Percentiles rank a stretch among this genome's conserved stretches.
phyloP scores from a whole-genome alignment of 305 asterid genomes.

The Fraxinus velutina region DNA sequence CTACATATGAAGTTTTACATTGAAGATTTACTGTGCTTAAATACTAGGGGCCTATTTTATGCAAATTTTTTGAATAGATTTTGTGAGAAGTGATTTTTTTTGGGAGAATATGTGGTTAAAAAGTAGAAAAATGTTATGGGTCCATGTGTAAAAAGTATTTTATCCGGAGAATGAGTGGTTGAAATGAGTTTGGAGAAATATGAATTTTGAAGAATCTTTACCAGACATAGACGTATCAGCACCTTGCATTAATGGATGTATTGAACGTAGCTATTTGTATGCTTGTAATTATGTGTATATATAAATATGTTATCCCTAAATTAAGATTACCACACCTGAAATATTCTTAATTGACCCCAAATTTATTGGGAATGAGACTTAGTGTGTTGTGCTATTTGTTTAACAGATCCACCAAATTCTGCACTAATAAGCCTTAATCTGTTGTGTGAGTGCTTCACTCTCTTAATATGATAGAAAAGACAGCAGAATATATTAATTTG shows the following conservation, averaged over 20 bases:
- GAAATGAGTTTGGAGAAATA: background rate
- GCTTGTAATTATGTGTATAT: background rate
- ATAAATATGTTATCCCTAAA: background rate
- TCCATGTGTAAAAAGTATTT: too few relatives aligned
- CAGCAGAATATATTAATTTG: constrained; percentile 24
- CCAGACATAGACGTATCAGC: background rate
- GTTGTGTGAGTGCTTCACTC: constrained; percentile 7
- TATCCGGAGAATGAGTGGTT: background rate
- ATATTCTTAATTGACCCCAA: background rate
- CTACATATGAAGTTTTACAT: background rate
- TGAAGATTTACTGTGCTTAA: background rate
- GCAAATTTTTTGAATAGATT: too few relatives aligned
- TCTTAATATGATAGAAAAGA: constrained; percentile 29
- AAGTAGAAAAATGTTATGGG: too few relatives aligned
- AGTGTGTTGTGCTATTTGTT: background rate
- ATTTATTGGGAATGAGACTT: background rate
- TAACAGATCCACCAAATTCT: background rate
- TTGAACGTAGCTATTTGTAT: background rate
- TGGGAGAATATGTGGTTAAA: too few relatives aligned
- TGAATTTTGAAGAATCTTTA: background rate
- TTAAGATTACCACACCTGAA: background rate
- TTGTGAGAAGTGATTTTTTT: too few relatives aligned
- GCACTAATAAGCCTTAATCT: background rate
- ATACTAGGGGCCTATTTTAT: background rate
- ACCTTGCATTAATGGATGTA: background rate